Percentiles rank a stretch among this genome's conserved stretches.
phyloP scores from a whole-genome alignment of 345 rosid genomes.

The Erysimum cheiranthoides region DNA sequence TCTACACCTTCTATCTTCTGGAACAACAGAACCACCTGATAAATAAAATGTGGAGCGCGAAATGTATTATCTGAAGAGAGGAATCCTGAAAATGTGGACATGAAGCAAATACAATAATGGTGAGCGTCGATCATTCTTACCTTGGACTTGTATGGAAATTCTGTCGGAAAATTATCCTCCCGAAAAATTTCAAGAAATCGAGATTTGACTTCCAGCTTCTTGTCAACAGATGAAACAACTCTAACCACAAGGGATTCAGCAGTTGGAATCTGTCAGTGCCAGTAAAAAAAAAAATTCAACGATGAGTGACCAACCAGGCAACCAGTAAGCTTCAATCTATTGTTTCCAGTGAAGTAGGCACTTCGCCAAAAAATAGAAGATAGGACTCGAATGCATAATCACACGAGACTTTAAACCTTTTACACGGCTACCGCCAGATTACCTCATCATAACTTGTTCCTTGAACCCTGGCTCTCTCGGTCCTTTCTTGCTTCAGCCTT shows the following conservation, averaged over 20 bases:
- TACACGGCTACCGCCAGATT: constrained; percentile 31
- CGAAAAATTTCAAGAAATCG: constrained; percentile 93
- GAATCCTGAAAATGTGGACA: constrained; percentile 7
- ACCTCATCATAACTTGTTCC: constrained; percentile 94
- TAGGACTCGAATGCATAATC: constrained; percentile 12
- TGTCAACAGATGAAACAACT: constrained; percentile 99
- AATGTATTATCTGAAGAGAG: constrained; percentile 22
- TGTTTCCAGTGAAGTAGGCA: constrained; percentile 26
- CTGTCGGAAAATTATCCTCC: constrained; percentile 86
- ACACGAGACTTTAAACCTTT: constrained; percentile 26
- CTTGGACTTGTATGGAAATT: constrained; percentile 96
- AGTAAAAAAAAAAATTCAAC: constrained; percentile 13
- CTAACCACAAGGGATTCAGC: constrained; percentile 95
- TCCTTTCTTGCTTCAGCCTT: constrained; percentile 80
- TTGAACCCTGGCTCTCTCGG: constrained; percentile 79
- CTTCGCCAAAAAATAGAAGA: constrained; percentile 4
- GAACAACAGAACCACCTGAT: constrained; percentile 87
- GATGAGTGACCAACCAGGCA: constrained; percentile 13
- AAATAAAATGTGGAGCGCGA: constrained; percentile 13
- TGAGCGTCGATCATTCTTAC: constrained; percentile 47
- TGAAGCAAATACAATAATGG: constrained; percentile 19
- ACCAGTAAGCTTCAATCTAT: constrained; percentile 27
- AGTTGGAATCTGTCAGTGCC: constrained; percentile 72
- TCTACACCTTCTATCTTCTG: constrained; percentile 99
- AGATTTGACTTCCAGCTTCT: constrained; percentile 95